Percentiles rank a stretch among this genome's conserved stretches.
These are phyloP conservation scores for Ilex aquifolium DNA, from an alignment of 257 asterid genomes.

Conservation along the genomic window DNA sequence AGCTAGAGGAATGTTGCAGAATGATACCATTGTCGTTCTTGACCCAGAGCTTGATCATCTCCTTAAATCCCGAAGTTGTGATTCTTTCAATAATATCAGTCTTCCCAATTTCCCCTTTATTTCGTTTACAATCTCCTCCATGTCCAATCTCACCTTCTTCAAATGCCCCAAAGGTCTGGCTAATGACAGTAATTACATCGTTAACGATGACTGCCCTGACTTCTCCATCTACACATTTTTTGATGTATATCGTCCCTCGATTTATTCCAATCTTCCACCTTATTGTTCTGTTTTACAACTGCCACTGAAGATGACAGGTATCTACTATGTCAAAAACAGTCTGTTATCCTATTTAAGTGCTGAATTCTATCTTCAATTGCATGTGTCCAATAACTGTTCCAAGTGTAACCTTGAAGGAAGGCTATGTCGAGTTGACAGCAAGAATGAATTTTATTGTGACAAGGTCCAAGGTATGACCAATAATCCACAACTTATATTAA, in stretches of 20 bases:
- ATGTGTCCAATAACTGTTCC: slow-evolving; percentile 25
- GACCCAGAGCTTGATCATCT: not conserved
- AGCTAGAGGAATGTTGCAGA: not conserved
- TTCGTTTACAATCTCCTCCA: slow-evolving; percentile 5
- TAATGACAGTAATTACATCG: not conserved
- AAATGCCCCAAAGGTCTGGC: not conserved
- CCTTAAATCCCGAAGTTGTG: not conserved
- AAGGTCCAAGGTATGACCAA: too few relatives aligned
- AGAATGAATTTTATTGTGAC: too few relatives aligned
- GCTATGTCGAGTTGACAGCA: too few relatives aligned
- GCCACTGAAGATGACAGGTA: slow-evolving; percentile 9
- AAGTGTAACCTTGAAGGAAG: slow-evolving; percentile 7
- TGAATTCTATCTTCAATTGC: slow-evolving; percentile 24
- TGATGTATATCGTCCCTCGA: not conserved
- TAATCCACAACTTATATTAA: too few relatives aligned
- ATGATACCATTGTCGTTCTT: slow-evolving; percentile 3
- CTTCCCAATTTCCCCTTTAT: slow-evolving; percentile 8
- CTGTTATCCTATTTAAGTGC: slow-evolving; percentile 11
- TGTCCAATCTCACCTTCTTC: slow-evolving; percentile 21
- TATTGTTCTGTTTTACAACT: slow-evolving; percentile 10
- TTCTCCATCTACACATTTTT: not conserved
- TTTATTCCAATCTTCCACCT: not conserved
- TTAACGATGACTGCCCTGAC: not conserved
- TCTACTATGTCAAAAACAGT: not conserved
- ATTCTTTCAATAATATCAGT: not conserved